These are phyloP conservation scores for Salix suchowensis DNA, from an alignment of 345 rosid species.

Conservation along the genomic window DNA sequence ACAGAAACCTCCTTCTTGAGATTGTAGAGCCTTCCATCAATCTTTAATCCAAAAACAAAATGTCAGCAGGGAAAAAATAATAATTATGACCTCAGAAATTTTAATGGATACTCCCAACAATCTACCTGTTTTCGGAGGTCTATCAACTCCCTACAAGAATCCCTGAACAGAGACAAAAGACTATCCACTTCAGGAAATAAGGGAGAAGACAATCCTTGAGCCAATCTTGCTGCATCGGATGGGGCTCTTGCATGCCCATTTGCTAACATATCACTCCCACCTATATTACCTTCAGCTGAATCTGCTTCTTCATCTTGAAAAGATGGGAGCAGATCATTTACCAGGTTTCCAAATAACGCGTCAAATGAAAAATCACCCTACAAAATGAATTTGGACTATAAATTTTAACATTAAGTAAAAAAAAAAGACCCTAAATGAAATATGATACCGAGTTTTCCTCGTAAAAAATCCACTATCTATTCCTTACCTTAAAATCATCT, in stretches of 20 bases:
- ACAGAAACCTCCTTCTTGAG: conserved; percentile 86
- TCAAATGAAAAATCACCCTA: conserved; percentile 98
- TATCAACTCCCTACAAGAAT: conserved; percentile 81
- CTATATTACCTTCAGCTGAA: conserved; percentile 48
- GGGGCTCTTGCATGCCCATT: conserved; percentile 65
- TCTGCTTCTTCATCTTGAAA: conserved; percentile 81
- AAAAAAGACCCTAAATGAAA: neutral
- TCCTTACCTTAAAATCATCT: conserved; percentile 84
- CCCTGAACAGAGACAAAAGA: conserved; percentile 76
- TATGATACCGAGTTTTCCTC: neutral
- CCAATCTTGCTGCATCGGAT: conserved; percentile 48
- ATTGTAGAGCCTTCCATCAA: conserved; percentile 81
- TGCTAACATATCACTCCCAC: conserved; percentile 54
- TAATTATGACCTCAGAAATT: neutral
- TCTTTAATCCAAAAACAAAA: conserved; percentile 43
- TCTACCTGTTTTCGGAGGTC: conserved; percentile 85
- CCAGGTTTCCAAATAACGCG: conserved; percentile 88
- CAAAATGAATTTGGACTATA: conserved; percentile 6
- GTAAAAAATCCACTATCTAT: neutral
- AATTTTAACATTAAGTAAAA: neutral
- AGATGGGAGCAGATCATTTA: conserved; percentile 73
- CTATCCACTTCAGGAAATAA: conserved; percentile 93
- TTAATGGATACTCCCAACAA: neutral
- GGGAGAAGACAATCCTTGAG: conserved; percentile 57
- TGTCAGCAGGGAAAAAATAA: conserved; percentile 6